Evolutionary conservation across 495 filamentous ascomycete genomes (phyloP).

Genomic region (Penicillium cinerascens): DNA sequence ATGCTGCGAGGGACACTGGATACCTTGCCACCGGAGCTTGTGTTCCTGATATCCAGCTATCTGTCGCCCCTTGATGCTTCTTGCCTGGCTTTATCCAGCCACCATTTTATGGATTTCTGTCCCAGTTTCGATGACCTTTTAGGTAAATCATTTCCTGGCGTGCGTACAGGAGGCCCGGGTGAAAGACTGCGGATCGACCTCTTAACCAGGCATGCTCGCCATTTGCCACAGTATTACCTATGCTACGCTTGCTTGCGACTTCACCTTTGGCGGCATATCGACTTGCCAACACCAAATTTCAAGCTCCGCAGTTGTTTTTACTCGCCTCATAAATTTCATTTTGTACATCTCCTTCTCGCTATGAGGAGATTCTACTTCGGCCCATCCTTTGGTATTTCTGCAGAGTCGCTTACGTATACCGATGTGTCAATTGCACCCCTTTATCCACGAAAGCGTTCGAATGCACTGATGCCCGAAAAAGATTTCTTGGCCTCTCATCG

Average conservation of each 20-base stretch:
- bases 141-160: not conserved
- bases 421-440: not conserved
- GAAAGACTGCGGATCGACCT: not conserved
- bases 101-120: not conserved
- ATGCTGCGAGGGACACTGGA: not conserved
- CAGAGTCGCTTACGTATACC: constrained; percentile 8
- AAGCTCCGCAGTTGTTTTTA: constrained; percentile 1
- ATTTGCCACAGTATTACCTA: not conserved
- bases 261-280: constrained; percentile 1
- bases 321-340: constrained; percentile 1
- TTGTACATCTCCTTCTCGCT: constrained; percentile 7
- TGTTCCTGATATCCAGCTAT: constrained; percentile 2
- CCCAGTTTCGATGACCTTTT: not conserved
- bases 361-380: constrained; percentile 6
- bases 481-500: not conserved
- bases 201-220: not conserved
- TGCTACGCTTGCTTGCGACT: constrained; percentile 8
- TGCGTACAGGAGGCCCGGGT: not conserved
- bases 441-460: not conserved
- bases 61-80: not conserved
- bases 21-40: not conserved
- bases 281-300: not conserved
- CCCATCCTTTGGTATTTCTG: constrained; percentile 6
- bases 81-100: constrained; percentile 11
- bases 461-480: not conserved